Conservation (phyloP, 2,329 filamentous ascomycete species). For the Cadophora sp. region DNA sequence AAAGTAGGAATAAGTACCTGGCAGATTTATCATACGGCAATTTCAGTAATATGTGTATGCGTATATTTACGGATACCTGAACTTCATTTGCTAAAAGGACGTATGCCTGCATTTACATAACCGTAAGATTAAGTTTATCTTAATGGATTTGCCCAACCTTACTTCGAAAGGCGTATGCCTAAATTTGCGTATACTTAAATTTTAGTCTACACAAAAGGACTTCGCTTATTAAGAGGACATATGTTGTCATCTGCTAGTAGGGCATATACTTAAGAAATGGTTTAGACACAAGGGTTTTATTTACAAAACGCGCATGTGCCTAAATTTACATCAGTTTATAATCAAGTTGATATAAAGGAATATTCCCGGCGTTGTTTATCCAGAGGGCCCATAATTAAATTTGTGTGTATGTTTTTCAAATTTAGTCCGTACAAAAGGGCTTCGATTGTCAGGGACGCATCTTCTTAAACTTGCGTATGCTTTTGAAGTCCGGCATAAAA, state of each 20-base stretch:
- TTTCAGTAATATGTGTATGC: neutral
- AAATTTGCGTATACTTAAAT: neutral
- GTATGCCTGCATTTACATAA: neutral
- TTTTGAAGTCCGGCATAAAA: neutral
- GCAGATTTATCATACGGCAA: neutral
- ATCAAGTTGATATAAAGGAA: neutral
- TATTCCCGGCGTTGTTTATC: too few relatives aligned
- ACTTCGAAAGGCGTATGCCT: neutral
- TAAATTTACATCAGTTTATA: neutral
- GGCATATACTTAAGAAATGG: constrained; percentile 3
- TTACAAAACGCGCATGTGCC: neutral
- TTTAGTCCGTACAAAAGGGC: too few relatives aligned
- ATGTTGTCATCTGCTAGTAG: neutral
- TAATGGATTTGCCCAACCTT: too few relatives aligned
- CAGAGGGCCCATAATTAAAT: too few relatives aligned
- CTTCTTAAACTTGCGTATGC: neutral
- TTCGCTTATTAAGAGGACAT: neutral
- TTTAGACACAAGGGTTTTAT: neutral
- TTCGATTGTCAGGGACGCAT: neutral
- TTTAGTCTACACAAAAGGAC: neutral
- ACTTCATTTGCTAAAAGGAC: neutral
- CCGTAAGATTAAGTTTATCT: too few relatives aligned
- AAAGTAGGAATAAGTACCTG: neutral
- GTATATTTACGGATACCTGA: neutral
- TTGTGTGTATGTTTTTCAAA: too few relatives aligned